phyloP scores from a whole-genome alignment of 2,329 filamentous ascomycete species.

The Arthrinium puccinioides region DNA sequence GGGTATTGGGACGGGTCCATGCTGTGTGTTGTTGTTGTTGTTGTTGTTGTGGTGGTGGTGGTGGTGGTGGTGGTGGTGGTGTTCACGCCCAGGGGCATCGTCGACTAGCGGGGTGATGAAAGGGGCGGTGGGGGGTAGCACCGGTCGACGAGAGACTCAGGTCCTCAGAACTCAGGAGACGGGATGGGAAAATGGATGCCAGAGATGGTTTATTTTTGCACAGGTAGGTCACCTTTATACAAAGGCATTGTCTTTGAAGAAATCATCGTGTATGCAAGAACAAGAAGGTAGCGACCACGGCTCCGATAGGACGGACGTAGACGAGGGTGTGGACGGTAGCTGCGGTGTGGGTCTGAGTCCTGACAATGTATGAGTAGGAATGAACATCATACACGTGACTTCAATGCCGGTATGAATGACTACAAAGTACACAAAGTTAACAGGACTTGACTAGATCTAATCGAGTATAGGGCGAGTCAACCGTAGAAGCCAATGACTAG shows the following conservation, averaged over 20 bases:
- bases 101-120: not conserved
- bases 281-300: not conserved
- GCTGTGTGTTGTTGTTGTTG: not conserved
- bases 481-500: too few species aligned
- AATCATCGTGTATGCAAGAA: too few species aligned
- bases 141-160: not conserved
- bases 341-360: not conserved
- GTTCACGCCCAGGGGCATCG: too few species aligned
- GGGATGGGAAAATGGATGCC: not conserved
- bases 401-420: not conserved
- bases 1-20: slow-evolving; percentile 19
- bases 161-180: not conserved
- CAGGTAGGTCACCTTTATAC: too few species aligned
- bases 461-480: too few species aligned
- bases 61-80: not conserved
- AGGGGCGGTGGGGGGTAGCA: not conserved
- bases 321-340: not conserved
- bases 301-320: too few species aligned
- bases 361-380: slow-evolving; percentile 9
- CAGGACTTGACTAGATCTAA: too few species aligned
- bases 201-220: not conserved
- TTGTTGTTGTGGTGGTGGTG: too few species aligned
- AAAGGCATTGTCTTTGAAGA: too few species aligned
- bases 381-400: slow-evolving; percentile 18
- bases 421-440: too few species aligned